These are phyloP conservation scores for Botryococcus braunii DNA, from an alignment of 163 green algal species.

Conservation along the genomic window DNA sequence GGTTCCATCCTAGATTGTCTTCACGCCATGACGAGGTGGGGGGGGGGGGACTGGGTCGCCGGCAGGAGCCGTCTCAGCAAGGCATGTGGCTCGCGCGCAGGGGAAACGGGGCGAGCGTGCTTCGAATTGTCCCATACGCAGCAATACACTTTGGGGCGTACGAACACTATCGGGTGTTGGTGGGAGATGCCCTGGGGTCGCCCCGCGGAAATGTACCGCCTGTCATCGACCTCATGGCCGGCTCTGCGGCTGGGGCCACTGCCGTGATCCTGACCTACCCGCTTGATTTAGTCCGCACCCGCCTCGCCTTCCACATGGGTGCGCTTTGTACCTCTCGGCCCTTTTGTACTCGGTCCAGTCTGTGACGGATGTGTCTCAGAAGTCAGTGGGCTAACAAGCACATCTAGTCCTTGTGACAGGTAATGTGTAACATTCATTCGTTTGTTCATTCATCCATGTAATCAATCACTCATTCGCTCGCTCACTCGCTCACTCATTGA, in stretches of 20 bases:
- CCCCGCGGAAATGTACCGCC: constrained; percentile 25
- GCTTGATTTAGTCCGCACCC: constrained; percentile 83
- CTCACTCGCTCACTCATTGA: no score
- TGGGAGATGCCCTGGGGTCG: constrained; percentile 16
- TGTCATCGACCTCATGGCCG: constrained; percentile 59
- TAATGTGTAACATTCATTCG: no score
- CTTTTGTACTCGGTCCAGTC: no score
- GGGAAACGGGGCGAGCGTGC: constrained; percentile 73
- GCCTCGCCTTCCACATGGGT: constrained; percentile 55
- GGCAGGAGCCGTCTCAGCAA: not conserved
- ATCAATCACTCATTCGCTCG: no score
- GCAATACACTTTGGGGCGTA: constrained; percentile 77
- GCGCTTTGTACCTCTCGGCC: no score
- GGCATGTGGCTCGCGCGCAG: constrained; percentile 21
- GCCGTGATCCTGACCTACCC: constrained; percentile 69
- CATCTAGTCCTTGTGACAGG: no score
- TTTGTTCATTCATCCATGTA: no score
- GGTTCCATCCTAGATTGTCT: not conserved
- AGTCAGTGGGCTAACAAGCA: no score
- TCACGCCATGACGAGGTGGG: no score
- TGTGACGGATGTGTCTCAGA: no score
- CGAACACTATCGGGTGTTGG: constrained; percentile 50
- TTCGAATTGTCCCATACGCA: constrained; percentile 80
- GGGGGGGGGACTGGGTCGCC: no score
- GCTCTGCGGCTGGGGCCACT: constrained; percentile 39